Conservation (phyloP, 2,329 filamentous ascomycete genomes). For the Talaromyces islandicus region DNA sequence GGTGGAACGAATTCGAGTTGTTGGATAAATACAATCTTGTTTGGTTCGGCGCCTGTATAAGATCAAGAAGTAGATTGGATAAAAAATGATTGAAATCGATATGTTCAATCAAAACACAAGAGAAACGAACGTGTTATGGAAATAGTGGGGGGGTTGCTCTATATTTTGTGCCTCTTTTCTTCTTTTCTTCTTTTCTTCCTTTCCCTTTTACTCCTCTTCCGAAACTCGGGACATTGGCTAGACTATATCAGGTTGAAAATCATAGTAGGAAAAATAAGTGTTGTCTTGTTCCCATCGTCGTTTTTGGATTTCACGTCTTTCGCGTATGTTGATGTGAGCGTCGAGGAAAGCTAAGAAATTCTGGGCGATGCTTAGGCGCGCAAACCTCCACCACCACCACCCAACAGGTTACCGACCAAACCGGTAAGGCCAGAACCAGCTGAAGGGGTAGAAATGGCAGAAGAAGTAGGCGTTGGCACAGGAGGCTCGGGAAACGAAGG, state of each 20-base stretch:
- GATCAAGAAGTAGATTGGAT: background rate
- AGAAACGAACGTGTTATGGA: background rate
- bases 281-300: background rate
- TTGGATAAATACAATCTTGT: background rate
- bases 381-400: background rate
- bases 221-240: background rate
- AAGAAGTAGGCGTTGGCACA: background rate
- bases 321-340: background rate
- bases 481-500: constrained; percentile 1
- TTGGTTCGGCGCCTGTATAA: background rate
- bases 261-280: background rate
- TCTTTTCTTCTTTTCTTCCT: no score
- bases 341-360: background rate
- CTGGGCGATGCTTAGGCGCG: background rate
- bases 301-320: background rate
- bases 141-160: background rate
- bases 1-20: background rate
- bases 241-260: background rate
- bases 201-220: background rate
- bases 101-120: background rate
- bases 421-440: background rate
- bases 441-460: background rate
- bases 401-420: background rate
- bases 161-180: background rate
- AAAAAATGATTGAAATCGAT: background rate